Evolutionary conservation across 257 asterid species (phyloP).

Genomic region (Fraxinus excelsior): DNA sequence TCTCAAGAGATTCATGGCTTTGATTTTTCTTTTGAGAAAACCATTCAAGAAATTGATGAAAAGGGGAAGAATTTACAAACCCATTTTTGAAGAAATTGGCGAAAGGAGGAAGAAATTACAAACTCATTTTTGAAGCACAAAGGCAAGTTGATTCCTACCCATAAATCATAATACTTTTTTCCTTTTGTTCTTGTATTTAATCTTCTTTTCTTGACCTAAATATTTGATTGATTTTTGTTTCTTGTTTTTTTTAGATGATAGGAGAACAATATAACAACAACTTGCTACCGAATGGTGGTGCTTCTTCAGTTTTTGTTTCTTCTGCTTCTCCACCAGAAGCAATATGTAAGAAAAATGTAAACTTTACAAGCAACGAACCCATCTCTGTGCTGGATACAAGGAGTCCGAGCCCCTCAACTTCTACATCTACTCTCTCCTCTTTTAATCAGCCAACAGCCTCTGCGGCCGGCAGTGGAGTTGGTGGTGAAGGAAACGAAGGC

Average conservation of each 20-base stretch:
- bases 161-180: neutral
- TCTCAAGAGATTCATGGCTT: neutral
- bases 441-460: conserved; percentile 23
- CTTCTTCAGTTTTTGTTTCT: conserved; percentile 17
- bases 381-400: conserved; percentile 53
- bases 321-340: conserved; percentile 24
- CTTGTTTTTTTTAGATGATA: conserved; percentile 30
- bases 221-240: conserved; percentile 6
- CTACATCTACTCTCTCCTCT: conserved; percentile 54
- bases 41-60: neutral
- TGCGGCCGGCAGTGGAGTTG: conserved; percentile 15
- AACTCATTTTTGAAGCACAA: conserved; percentile 16
- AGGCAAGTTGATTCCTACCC: conserved; percentile 14
- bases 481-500: conserved; percentile 30
- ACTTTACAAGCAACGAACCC: conserved; percentile 46
- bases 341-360: conserved; percentile 36
- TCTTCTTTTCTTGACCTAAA: neutral
- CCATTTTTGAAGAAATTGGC: conserved; percentile 2
- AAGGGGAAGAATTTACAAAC: neutral
- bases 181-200: neutral
- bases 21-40: neutral
- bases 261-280: conserved; percentile 44
- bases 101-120: neutral
- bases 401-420: conserved; percentile 66
- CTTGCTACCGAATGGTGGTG: conserved; percentile 37